Evolutionary conservation across 306 rosid species (phyloP).

Genomic region (Urtica urens): DNA sequence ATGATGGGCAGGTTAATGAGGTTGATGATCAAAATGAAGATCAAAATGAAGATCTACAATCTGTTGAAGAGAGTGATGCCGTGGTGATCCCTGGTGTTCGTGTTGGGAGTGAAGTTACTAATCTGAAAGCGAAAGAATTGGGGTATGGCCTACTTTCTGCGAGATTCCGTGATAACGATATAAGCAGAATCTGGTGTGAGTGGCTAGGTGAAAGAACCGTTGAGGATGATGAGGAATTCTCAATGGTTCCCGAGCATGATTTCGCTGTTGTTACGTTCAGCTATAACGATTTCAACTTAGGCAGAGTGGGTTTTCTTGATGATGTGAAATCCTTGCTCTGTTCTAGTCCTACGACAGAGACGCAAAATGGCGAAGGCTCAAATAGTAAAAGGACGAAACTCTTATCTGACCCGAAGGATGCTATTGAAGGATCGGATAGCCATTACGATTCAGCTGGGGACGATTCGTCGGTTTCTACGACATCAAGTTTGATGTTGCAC

Average conservation of each 20-base stretch:
- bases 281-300: conserved; percentile 51
- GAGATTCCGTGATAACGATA: conserved; percentile 46
- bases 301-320: conserved; percentile 47
- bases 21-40: conserved; percentile 7
- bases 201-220: conserved; percentile 56
- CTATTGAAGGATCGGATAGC: conserved; percentile 31
- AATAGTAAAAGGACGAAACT: conserved; percentile 45
- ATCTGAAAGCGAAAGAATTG: conserved; percentile 36
- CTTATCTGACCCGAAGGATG: conserved; percentile 47
- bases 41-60: conserved; percentile 10
- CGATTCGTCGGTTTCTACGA: conserved; percentile 42
- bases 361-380: conserved; percentile 22
- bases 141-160: conserved; percentile 70
- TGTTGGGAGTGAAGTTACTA: conserved; percentile 43
- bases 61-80: conserved; percentile 7
- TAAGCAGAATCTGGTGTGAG: conserved; percentile 83
- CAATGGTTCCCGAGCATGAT: conserved; percentile 40
- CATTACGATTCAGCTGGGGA: conserved; percentile 56
- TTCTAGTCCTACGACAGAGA: conserved; percentile 29
- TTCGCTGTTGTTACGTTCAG: conserved; percentile 53
- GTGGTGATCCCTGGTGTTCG: conserved; percentile 48
- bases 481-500: conserved; percentile 30
- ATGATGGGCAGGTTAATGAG: conserved; percentile 28
- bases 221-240: conserved; percentile 16
- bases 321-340: conserved; percentile 39